Percentiles rank a stretch among this genome's conserved stretches.
Conservation (phyloP, 2,329 filamentous ascomycete genomes). For the Didymella arachidicola region DNA sequence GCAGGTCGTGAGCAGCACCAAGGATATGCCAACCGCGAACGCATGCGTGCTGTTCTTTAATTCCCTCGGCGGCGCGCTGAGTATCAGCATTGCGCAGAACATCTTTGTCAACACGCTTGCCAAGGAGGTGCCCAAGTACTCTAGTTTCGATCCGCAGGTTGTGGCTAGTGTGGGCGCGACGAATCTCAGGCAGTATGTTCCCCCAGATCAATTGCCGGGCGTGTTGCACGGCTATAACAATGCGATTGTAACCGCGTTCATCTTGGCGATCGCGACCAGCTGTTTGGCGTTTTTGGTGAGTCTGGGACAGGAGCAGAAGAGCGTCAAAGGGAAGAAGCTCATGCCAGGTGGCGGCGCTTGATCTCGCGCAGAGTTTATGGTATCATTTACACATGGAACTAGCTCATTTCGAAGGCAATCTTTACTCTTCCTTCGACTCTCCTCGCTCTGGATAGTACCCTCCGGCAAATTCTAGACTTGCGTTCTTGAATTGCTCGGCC, state of each 20-base stretch:
- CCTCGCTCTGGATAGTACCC: constrained; percentile 56
- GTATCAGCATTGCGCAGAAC: constrained; percentile 70
- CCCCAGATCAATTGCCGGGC: constrained; percentile 55
- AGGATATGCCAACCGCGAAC: constrained; percentile 55
- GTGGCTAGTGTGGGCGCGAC: constrained; percentile 62
- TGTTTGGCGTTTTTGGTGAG: constrained; percentile 55
- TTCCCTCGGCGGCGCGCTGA: constrained; percentile 70
- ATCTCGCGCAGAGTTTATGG: neutral
- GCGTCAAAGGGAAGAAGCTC: constrained; percentile 63
- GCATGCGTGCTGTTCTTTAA: constrained; percentile 66
- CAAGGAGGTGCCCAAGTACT: constrained; percentile 57
- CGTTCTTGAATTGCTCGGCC: constrained; percentile 53
- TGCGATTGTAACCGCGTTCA: constrained; percentile 58
- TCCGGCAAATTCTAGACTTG: constrained; percentile 60
- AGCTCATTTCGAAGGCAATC: neutral
- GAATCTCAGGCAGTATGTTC: constrained; percentile 63
- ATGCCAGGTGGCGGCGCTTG: constrained; percentile 36
- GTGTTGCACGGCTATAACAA: constrained; percentile 70
- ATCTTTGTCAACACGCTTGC: constrained; percentile 72
- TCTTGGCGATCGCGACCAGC: constrained; percentile 62
- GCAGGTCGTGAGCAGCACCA: constrained; percentile 51
- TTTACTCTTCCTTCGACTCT: constrained; percentile 40
- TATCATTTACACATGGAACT: neutral
- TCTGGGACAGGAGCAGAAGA: constrained; percentile 62
- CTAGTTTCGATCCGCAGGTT: constrained; percentile 52